Evolutionary conservation across 768 basidiomycete species (phyloP).

Genomic region (Dioszegia aurantiaca): DNA sequence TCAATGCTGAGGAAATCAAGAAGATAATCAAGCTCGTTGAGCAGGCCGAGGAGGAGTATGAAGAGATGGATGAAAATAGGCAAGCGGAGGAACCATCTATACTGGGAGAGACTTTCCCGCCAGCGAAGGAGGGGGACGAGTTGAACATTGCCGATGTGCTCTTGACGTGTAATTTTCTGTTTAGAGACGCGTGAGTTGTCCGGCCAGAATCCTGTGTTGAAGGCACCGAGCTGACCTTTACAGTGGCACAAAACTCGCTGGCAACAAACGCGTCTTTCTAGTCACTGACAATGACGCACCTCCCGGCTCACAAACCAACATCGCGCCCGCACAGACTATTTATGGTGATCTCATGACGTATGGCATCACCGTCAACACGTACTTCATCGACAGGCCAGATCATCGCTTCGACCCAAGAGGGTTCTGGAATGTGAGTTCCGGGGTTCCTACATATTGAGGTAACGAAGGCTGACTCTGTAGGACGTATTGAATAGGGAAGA

Average conservation of each 20-base stretch:
- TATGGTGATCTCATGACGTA: constrained; percentile 40
- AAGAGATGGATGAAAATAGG: constrained; percentile 56
- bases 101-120: constrained; percentile 63
- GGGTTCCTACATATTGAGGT: background rate
- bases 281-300: constrained; percentile 89
- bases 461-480: constrained; percentile 17
- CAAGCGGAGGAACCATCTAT: constrained; percentile 53
- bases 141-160: constrained; percentile 86
- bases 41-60: constrained; percentile 57
- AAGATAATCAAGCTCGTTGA: constrained; percentile 74
- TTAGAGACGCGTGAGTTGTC: constrained; percentile 73
- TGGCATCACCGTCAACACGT: constrained; percentile 44
- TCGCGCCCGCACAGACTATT: constrained; percentile 41
- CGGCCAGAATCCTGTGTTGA: no score
- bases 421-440: constrained; percentile 39
- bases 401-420: constrained; percentile 39
- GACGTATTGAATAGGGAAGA: constrained; percentile 43
- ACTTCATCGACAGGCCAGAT: constrained; percentile 38
- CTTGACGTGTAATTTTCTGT: constrained; percentile 81
- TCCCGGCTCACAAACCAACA: constrained; percentile 24
- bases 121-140: constrained; percentile 59
- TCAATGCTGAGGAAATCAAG: constrained; percentile 78
- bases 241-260: constrained; percentile 61
- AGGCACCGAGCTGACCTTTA: constrained; percentile 47
- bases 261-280: constrained; percentile 86